Percentiles rank a stretch among this genome's conserved stretches.
Evolutionary conservation across 2,329 filamentous ascomycete genomes (phyloP).

Genomic region (Talaromyces amestolkiae): DNA sequence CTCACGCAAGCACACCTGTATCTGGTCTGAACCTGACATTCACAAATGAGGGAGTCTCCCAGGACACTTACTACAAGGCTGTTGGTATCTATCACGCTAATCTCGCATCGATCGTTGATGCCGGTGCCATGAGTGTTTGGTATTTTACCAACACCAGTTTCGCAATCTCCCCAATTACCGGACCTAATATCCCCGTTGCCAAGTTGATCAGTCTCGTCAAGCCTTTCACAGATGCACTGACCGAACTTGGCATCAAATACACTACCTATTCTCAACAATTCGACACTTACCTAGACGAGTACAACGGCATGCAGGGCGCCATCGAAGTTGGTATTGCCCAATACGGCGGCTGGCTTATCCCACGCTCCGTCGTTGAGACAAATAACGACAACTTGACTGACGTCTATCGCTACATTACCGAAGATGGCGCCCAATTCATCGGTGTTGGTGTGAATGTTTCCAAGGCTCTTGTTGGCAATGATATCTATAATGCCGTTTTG

Average conservation of each 20-base stretch:
- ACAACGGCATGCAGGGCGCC: conserved; percentile 2
- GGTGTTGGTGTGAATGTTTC: conserved; percentile 37
- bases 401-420: conserved; percentile 36
- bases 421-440: conserved; percentile 35
- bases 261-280: conserved; percentile 30
- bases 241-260: conserved; percentile 35
- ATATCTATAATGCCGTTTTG: conserved; percentile 41
- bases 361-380: conserved; percentile 32
- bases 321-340: conserved; percentile 22
- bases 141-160: conserved; percentile 6
- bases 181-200: conserved; percentile 36
- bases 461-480: conserved; percentile 32
- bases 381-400: conserved; percentile 31
- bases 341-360: conserved; percentile 37
- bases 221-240: conserved; percentile 46
- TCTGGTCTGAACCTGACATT: neutral
- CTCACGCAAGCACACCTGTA: neutral
- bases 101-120: conserved; percentile 51
- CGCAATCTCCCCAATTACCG: conserved; percentile 28
- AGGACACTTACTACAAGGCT: conserved; percentile 39
- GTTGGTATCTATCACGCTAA: conserved; percentile 49
- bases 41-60: neutral
- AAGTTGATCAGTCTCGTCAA: conserved; percentile 39
- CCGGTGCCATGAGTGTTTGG: conserved; percentile 36
- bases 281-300: conserved; percentile 33